Base-by-base conservation (phyloP, 805 yeast species). In the Lachancea quebecensis region DNA sequence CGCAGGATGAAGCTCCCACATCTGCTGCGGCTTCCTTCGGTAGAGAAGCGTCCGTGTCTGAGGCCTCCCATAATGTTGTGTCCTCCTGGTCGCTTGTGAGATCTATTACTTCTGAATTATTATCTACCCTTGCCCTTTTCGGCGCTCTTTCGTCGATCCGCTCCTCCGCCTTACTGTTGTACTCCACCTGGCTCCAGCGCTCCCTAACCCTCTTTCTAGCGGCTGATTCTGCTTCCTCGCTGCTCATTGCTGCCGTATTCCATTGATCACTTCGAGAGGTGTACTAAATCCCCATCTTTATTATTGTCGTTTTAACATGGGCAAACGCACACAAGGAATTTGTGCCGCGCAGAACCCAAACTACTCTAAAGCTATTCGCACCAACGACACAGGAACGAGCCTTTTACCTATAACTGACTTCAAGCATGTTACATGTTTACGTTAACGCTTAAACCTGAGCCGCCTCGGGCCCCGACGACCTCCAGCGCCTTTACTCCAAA, bases 181-280 rank as follows among this genome's bases (percentile, higher is more conserved):
- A 42, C 2, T 51, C 51, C 8, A 52, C 39, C 10, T 42, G 46
- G 14, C 51, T 37, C 59, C 59, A 55, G 41, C 48, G 47, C 33
- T 49, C 51, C 11, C 52, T 50, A 8, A 52, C 53, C 15, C 52
- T 38, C 33, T 44, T 50, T 32, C 55, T 46, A 12, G 46, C 49
- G 2, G 48, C 57, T 17, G 54, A 50, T 12, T 9, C 27, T 10
- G 16, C 18, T 15, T 39, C 12, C 2, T 42, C 14, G 4, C 14
- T 11, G 2, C n/a, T 35, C 11, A 12, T 12, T 30, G 4, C 14
- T 30, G 12, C 33, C 3, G 5, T 8, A 30, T 30, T 30, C 5
- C 33, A 14, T 12, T 30, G 14, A 30, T 30, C 4, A 8, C 5
- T 14, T 30, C 14, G 33, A 30, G 14, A 14, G 4, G 33, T 8